Conservation (phyloP, 495 filamentous ascomycete genomes). For the Trichoderma gamsii region DNA sequence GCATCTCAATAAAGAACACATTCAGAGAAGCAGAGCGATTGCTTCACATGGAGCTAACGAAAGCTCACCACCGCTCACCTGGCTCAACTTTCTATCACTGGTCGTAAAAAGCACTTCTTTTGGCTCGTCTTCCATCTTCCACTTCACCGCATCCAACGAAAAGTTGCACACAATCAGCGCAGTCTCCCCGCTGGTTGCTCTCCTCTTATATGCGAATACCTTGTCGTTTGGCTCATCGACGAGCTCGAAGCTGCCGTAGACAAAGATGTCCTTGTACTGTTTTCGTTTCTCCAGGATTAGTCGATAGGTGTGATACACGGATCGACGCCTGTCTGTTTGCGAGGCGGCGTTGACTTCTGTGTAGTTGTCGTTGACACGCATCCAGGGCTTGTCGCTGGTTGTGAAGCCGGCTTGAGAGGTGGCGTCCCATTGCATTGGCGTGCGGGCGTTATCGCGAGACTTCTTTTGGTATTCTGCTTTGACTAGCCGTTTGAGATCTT, state of each 20-base stretch:
- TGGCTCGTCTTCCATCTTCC: neutral
- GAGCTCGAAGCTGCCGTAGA: conserved; percentile 52
- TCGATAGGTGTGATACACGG: conserved; percentile 44
- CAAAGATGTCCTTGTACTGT: conserved; percentile 48
- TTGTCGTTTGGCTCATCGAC: conserved; percentile 22
- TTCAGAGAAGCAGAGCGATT: conserved; percentile 8
- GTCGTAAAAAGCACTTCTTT: conserved; percentile 9
- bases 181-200: neutral
- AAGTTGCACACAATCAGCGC: conserved; percentile 14
- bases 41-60: neutral
- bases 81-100: neutral
- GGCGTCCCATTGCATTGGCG: conserved; percentile 58
- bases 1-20: neutral
- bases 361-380: conserved; percentile 44
- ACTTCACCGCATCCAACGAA: neutral
- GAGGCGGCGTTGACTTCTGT: conserved; percentile 37
- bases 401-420: conserved; percentile 47
- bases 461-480: conserved; percentile 52
- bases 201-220: conserved; percentile 25
- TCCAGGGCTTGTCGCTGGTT: conserved; percentile 39
- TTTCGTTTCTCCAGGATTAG: conserved; percentile 37
- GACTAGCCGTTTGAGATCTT: conserved; percentile 43
- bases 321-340: conserved; percentile 31
- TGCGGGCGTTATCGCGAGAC: conserved; percentile 49
- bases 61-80: neutral